A percentile compares a stretch with the other conserved stretches of the same genome.
Conservation (phyloP, 129 eudicot species). For the Silybum marianum region DNA sequence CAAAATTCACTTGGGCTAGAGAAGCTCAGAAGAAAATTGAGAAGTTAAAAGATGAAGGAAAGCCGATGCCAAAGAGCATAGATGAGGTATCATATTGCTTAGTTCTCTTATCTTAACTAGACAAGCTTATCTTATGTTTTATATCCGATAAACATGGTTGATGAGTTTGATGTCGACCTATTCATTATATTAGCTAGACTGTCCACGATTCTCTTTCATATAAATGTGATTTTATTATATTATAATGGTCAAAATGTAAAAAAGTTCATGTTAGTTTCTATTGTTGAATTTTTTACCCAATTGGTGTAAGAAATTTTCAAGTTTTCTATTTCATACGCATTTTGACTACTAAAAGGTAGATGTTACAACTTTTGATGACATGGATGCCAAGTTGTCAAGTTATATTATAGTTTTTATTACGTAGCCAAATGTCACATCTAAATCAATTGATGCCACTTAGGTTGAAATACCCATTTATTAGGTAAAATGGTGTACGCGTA, state of each 20-base stretch:
- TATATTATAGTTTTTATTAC: neutral
- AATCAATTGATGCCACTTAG: neutral
- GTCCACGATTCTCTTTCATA: neutral
- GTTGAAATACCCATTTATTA: neutral
- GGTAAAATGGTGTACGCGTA: neutral
- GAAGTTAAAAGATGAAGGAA: conserved; percentile 86
- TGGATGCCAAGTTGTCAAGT: neutral
- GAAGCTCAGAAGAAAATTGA: conserved; percentile 81
- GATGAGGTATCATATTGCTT: conserved; percentile 75
- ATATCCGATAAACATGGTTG: neutral
- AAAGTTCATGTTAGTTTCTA: neutral
- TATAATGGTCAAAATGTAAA: neutral
- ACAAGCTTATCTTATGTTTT: neutral
- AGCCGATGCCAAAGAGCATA: conserved; percentile 86
- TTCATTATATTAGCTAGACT: conserved; percentile 12
- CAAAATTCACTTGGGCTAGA: conserved; percentile 92
- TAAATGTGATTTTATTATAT: neutral
- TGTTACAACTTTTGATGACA: neutral
- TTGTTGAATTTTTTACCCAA: neutral
- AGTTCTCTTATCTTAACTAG: neutral
- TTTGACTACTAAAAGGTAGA: neutral
- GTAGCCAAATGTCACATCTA: neutral
- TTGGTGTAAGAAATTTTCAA: neutral
- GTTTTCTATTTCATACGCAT: neutral
- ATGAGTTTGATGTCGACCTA: conserved; percentile 5